Conservation (phyloP, 2,329 filamentous ascomycete species). For the Xylaria multiplex region DNA sequence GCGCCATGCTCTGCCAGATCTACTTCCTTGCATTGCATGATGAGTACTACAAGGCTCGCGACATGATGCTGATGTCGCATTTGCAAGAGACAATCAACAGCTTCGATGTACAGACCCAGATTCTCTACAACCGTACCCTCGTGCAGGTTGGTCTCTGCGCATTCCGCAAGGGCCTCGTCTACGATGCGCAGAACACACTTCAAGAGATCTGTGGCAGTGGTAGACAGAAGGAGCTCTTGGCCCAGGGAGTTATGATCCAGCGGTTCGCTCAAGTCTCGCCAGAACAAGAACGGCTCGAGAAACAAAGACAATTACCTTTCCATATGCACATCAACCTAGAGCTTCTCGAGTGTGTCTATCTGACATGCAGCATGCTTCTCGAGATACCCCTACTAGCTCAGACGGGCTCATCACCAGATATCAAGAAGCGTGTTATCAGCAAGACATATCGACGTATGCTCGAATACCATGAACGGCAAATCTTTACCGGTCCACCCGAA, state of each 20-base stretch:
- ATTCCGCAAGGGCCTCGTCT: conserved; percentile 95
- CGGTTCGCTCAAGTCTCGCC: conserved; percentile 95
- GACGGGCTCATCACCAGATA: conserved; percentile 93
- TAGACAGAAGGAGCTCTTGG: conserved; percentile 95
- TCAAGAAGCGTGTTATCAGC: conserved; percentile 97
- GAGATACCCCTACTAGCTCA: conserved; percentile 98
- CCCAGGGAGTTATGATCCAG: conserved; percentile 98
- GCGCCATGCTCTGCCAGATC: conserved; percentile 97
- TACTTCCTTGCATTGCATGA: conserved; percentile 98
- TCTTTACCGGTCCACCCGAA: conserved; percentile 97
- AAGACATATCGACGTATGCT: conserved; percentile 99
- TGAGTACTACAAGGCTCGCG: conserved; percentile 96
- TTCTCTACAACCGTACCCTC: conserved; percentile 97
- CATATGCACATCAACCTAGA: conserved; percentile 99
- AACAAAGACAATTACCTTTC: conserved; percentile 97
- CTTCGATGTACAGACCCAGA: conserved; percentile 97
- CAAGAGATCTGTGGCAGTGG: conserved; percentile 98
- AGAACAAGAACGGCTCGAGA: conserved; percentile 96
- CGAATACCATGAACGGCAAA: conserved; percentile 99
- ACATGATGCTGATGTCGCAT: conserved; percentile 99
- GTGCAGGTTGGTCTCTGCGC: conserved; percentile 98
- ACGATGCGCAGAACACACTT: conserved; percentile 96
- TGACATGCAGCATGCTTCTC: conserved; percentile 98
- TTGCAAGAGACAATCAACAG: conserved; percentile 95
- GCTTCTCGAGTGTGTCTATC: conserved; percentile 95